Percentiles rank a stretch among this genome's conserved stretches.
These are phyloP conservation scores for Kondoa subrosea DNA, from an alignment of 768 basidiomycete species.

Conservation along the genomic window DNA sequence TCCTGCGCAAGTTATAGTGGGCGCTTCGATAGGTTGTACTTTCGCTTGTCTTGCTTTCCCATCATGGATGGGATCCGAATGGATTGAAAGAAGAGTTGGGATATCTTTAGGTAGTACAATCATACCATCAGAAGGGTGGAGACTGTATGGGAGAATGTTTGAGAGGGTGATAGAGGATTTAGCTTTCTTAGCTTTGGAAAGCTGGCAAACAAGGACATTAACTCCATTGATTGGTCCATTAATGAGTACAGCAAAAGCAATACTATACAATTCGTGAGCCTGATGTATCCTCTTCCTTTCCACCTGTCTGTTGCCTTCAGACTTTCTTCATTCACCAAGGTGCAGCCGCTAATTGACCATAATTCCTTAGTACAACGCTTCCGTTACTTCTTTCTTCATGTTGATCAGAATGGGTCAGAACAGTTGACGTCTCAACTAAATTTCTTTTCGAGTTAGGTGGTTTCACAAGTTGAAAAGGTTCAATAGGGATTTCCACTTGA, in stretches of 20 bases:
- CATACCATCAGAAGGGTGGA: slow-evolving; percentile 7
- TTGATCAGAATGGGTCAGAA: background rate
- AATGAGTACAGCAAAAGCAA: background rate
- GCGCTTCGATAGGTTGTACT: slow-evolving; percentile 20
- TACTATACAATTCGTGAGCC: too few species aligned
- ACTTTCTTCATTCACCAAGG: background rate
- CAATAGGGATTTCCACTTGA: background rate
- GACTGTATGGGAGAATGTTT: slow-evolving; percentile 13
- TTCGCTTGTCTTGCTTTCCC: slow-evolving; percentile 22
- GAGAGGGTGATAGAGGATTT: slow-evolving; percentile 23
- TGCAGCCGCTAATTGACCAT: background rate
- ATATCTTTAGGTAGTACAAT: background rate
- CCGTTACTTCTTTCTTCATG: background rate
- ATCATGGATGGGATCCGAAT: slow-evolving; percentile 20
- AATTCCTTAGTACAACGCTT: background rate
- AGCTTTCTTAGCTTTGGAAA: slow-evolving; percentile 11
- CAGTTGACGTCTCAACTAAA: background rate
- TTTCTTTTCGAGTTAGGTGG: background rate
- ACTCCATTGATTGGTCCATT: background rate
- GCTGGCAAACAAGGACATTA: slow-evolving; percentile 9
- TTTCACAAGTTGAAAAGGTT: background rate
- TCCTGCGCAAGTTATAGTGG: slow-evolving; percentile 24
- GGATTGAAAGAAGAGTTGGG: background rate
- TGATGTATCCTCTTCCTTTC: too few species aligned
- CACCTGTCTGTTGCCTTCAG: too few species aligned